Evolutionary conservation across 306 rosid genomes (phyloP).

Genomic region (Mucuna pruriens): DNA sequence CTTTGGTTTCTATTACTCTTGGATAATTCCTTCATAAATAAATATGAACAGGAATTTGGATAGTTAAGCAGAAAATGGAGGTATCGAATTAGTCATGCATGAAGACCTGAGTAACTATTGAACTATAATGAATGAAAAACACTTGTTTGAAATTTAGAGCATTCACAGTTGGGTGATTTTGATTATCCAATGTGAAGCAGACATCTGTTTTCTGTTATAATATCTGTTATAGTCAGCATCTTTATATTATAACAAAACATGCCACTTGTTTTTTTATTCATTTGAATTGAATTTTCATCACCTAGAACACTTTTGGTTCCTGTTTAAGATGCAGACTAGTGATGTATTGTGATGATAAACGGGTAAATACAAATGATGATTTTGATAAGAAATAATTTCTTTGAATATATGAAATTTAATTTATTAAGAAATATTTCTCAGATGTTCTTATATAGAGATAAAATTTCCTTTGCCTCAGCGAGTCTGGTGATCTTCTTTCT

Average conservation of each 20-base stretch:
- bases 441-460: background rate
- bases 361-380: background rate
- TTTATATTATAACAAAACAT: background rate
- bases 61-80: background rate
- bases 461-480: background rate
- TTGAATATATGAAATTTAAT: background rate
- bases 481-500: conserved; percentile 25
- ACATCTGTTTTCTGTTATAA: conserved; percentile 15
- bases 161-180: background rate
- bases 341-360: conserved; percentile 7
- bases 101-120: background rate
- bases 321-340: background rate
- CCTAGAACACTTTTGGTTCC: background rate
- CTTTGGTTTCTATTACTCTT: no score
- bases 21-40: no score
- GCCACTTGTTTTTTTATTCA: background rate
- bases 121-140: background rate
- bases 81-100: background rate
- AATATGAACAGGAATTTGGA: background rate
- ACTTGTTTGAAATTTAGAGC: background rate
- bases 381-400: conserved; percentile 19
- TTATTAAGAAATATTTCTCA: background rate
- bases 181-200: background rate
- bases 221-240: background rate
- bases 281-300: conserved; percentile 1